Percentiles rank a stretch among this genome's conserved stretches.
These are phyloP conservation scores for Aspergillus nomiae DNA, from an alignment of 2,329 filamentous ascomycete species.

Conservation along the genomic window DNA sequence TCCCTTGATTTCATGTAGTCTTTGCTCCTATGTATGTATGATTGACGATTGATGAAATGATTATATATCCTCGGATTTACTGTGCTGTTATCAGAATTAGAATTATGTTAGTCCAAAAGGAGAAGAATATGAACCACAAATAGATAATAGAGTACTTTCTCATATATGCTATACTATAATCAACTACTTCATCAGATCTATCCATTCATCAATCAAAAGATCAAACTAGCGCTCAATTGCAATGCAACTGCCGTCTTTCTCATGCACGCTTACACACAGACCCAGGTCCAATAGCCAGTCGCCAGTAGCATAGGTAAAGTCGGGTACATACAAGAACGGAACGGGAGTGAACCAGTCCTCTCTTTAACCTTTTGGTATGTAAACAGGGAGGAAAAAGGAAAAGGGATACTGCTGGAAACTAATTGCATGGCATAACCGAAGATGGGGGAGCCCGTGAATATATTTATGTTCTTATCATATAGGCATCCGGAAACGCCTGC, in stretches of 20 bases:
- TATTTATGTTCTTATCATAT: not conserved
- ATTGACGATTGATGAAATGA: slow-evolving; percentile 12
- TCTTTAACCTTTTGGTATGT: not conserved
- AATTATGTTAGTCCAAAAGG: not conserved
- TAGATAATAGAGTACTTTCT: not conserved
- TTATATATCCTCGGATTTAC: slow-evolving; percentile 1
- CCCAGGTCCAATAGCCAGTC: not conserved
- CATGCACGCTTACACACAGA: not conserved
- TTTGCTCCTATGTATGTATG: slow-evolving; percentile 5
- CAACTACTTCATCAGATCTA: slow-evolving; percentile 5
- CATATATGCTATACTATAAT: slow-evolving; percentile 1
- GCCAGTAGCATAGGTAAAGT: not conserved
- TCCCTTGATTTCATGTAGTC: not conserved
- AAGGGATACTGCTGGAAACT: not conserved
- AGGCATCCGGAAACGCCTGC: slow-evolving; percentile 14
- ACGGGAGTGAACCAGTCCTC: not conserved
- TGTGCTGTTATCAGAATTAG: not conserved
- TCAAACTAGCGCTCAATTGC: slow-evolving; percentile 11
- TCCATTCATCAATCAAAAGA: not conserved
- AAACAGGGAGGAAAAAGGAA: not conserved
- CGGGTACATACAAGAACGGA: not conserved
- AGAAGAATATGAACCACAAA: not conserved
- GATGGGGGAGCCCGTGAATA: not conserved
- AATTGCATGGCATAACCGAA: not conserved
- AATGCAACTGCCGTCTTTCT: slow-evolving; percentile 4